phyloP scores from a whole-genome alignment of 345 rosid genomes.

The Syzygium jambos region DNA sequence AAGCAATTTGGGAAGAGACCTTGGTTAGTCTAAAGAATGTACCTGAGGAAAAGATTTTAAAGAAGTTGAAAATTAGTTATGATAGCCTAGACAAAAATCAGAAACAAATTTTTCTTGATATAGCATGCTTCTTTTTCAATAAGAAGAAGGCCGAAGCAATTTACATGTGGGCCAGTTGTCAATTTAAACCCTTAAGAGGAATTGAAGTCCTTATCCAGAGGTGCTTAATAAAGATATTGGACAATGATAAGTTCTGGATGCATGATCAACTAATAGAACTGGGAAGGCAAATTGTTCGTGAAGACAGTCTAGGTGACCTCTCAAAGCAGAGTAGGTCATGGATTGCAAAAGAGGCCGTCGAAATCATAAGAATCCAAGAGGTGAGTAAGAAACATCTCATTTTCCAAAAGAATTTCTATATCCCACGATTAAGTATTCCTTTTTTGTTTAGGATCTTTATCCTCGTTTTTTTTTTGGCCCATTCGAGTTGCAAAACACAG shows the following conservation, averaged over 20 bases:
- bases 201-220: neutral
- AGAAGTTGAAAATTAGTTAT: neutral
- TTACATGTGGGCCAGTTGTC: neutral
- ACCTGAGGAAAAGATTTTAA: neutral
- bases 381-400: neutral
- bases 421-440: too few species aligned
- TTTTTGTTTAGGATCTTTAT: too few species aligned
- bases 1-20: neutral
- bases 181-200: neutral
- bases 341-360: neutral
- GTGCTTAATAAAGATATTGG: neutral
- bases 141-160: neutral
- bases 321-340: neutral
- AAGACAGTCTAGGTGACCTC: neutral
- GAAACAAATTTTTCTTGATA: constrained; percentile 4
- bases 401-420: too few species aligned
- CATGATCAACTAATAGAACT: neutral
- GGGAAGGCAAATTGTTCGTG: neutral
- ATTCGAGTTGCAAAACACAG: neutral
- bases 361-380: neutral
- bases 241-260: neutral
- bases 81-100: neutral
- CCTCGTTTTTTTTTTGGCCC: too few species aligned
- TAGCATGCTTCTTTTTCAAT: neutral
- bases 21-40: neutral